Evolutionary conservation across 2,329 filamentous ascomycete species (phyloP), one percentile per base, ranked within the genome.

Genomic region (Gaeumannomyces tritici): DNA sequence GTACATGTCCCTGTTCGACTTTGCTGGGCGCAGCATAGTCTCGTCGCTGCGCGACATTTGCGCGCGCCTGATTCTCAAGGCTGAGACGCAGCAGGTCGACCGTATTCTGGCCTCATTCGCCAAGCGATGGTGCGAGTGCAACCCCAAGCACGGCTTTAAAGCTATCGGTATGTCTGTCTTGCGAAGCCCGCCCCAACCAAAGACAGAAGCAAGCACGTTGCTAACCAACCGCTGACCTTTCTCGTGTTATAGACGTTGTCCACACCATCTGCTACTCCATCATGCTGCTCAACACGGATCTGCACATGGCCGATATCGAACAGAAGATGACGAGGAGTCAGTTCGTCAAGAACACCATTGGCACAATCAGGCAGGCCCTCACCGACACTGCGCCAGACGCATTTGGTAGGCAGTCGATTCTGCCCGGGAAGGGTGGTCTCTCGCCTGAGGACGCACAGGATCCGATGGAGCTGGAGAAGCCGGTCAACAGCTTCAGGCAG

Each of bases 221-320:
- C 35, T 42, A 5, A 42, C 35, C 15, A 57, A 60, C n/a, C 11
- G 42, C 2, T 29, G 55, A 59, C 15, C 59, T 57, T 24, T 55
- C 21, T 65, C 42, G 59, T 42, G 57, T 12, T 35, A 11, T 70
- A 89, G 93, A 98, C 77, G 89, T 98, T 59, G 93, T 99, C 24
- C 93, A 99, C 73, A 97, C 93, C 28, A 96, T 98, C 66, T 96
- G 91, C 76, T 99, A 98, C 74, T 97, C 95, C 1, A 86, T 99
- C 66, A 88, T 99, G 71, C 82, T 99, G 13, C 82, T 99, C 66
- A 99, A 99, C 70, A 99, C 95, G 42, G 95, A 99, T 77, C 80
- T 99, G 62, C 93, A 99, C 70, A 75, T 98, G 70, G 95, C 93
- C 63, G 93, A 98, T 71, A 96, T 98, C 68, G 92, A 96, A 65